phyloP scores from a whole-genome alignment of 2,329 filamentous ascomycete species.

The Colletotrichum spinosum region DNA sequence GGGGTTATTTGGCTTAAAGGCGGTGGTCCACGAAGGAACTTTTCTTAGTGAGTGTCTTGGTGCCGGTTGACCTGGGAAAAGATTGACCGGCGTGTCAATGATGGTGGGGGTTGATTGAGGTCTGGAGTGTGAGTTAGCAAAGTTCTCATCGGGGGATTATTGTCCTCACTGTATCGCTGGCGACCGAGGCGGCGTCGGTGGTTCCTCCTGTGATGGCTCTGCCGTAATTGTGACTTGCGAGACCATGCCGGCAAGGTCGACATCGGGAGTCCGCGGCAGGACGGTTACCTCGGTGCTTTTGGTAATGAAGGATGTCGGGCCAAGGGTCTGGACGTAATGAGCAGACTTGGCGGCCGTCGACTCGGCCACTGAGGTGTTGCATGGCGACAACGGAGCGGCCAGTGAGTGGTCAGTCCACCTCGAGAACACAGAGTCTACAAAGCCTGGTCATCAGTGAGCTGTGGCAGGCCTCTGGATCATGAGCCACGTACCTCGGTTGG shows the following conservation, averaged over 20 bases:
- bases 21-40: conserved; percentile 38
- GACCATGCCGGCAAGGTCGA: conserved; percentile 47
- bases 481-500: conserved; percentile 48
- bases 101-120: conserved; percentile 2
- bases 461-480: conserved; percentile 18
- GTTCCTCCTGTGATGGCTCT: conserved; percentile 42
- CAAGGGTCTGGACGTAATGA: conserved; percentile 53
- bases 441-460: conserved; percentile 39
- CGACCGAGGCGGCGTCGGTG: conserved; percentile 44
- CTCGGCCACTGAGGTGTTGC: conserved; percentile 46
- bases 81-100: conserved; percentile 34
- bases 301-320: conserved; percentile 55
- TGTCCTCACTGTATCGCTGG: conserved; percentile 45
- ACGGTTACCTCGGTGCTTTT: conserved; percentile 53
- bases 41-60: conserved; percentile 22
- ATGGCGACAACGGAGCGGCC: conserved; percentile 47
- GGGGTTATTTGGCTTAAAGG: conserved; percentile 49
- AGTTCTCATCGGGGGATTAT: background rate
- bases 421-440: conserved; percentile 57
- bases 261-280: conserved; percentile 47
- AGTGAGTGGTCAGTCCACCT: conserved; percentile 56
- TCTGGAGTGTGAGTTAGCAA: conserved; percentile 18
- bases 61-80: conserved; percentile 30
- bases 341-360: conserved; percentile 44
- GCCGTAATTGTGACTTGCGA: conserved; percentile 53